Evolutionary conservation across 345 rosid species (phyloP), one percentile per base, ranked within the genome.

Genomic region (Eucalyptus erythrocorys): DNA sequence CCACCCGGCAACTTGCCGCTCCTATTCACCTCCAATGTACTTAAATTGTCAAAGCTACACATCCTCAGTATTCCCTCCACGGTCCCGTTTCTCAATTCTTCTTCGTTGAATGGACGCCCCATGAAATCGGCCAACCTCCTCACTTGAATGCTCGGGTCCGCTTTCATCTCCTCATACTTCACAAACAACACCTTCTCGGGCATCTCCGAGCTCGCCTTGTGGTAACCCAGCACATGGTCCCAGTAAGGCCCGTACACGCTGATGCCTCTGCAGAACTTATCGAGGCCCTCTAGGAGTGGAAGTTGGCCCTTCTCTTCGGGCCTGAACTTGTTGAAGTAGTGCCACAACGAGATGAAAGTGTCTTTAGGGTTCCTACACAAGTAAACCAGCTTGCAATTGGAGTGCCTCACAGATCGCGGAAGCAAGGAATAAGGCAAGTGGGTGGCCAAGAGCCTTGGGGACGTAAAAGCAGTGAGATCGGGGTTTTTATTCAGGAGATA

Each of bases 11-110:
- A 45, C 92, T 24, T 89, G 88, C 91, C 90, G 66, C 59, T 87
- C 89, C 85, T 88, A 71, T 92, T 92, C 88, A 90, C 94, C 86
- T 87, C 89, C 43, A 66, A 24, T 45, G 32, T 87, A 82, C 88
- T 91, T 89, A 91, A 27, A 51, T 86, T 92, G 89, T 92, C 92
- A 80, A 93, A 91, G 87, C 92, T 91, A 57, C 95, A 93, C 37
- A 91, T 81, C 89, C 85, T 49, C 86, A 89, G 40, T 24, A 90
- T 85, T 82, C 89, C 76, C 87, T 90, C 79, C 64, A 89, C 92
- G 1, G 15, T 2, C 10, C 89, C 92, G 7, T 32, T 68, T 27
- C 81, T 68, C 51, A 87, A 87, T 86, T 91, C 91, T 37, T 91
- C 89, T 15, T n/a, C 55, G 34, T 87, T 68, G 61, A 89, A 91